Evolutionary conservation across 176 grass and related monocot species (phyloP).

Genomic region (Triticum dicoccoides): DNA sequence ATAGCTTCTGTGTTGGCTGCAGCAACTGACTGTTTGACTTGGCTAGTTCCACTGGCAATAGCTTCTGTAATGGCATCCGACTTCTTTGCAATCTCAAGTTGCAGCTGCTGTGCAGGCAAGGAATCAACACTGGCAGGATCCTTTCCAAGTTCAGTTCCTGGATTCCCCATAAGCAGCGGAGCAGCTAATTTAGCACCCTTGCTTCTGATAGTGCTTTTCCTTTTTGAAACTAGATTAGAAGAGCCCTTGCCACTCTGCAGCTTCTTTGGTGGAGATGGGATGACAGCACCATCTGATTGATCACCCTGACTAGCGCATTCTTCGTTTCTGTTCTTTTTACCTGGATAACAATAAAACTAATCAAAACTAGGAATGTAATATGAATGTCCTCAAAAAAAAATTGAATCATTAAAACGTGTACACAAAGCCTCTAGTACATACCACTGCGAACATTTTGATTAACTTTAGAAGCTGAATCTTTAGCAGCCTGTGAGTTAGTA

Average conservation of each 20-base stretch:
- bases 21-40: neutral
- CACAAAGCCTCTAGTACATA: constrained; percentile 13
- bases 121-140: constrained; percentile 17
- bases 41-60: neutral
- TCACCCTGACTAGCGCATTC: neutral
- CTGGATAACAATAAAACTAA: constrained; percentile 10
- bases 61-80: neutral
- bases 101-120: constrained; percentile 9
- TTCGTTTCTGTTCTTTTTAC: constrained; percentile 38
- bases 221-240: constrained; percentile 30
- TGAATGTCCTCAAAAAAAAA: neutral
- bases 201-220: constrained; percentile 25
- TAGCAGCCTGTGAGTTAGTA: constrained; percentile 30
- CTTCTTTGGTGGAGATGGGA: constrained; percentile 44
- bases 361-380: constrained; percentile 9
- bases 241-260: constrained; percentile 30
- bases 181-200: constrained; percentile 30
- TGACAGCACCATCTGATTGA: constrained; percentile 27
- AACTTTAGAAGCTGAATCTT: constrained; percentile 28
- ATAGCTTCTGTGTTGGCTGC: constrained; percentile 20
- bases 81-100: constrained; percentile 6
- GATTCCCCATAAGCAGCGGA: constrained; percentile 1
- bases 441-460: constrained; percentile 19
- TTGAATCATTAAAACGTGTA: neutral
- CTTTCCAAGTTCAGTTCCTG: constrained; percentile 16